Conservation (phyloP, 169 alveolate genomes). For the Plasmodium vivax region DNA sequence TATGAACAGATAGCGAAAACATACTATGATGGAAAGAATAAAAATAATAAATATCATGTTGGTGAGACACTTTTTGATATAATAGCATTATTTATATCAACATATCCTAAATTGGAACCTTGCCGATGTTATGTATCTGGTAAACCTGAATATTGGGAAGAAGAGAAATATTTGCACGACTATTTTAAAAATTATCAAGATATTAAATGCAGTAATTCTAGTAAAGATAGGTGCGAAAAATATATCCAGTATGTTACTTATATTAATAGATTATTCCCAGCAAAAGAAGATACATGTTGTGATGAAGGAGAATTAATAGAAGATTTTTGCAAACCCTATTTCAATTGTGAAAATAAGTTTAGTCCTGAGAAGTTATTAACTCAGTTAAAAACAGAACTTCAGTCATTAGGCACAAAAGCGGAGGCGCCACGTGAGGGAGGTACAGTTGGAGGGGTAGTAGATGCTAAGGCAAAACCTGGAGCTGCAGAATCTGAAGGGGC, state of each 20-base stretch:
- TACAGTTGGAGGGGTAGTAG: not conserved
- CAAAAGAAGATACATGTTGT: not conserved
- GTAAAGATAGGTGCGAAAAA: no score
- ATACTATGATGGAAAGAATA: not conserved
- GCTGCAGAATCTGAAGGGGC: no score
- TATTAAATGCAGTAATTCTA: no score
- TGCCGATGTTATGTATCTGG: not conserved
- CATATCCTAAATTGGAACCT: not conserved
- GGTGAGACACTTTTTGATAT: not conserved
- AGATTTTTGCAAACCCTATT: not conserved
- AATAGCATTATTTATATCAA: not conserved
- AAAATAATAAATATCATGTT: not conserved
- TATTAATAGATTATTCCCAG: not conserved
- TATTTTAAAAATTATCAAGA: no score
- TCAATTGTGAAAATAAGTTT: not conserved
- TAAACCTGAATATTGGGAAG: not conserved
- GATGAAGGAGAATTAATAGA: not conserved
- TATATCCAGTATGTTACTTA: no score
- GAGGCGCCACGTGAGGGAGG: not conserved
- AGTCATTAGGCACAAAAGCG: not conserved
- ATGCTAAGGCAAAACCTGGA: no score
- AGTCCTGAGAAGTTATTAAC: not conserved
- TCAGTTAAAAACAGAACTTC: not conserved
- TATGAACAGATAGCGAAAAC: not conserved
- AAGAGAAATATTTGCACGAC: not conserved